A percentile compares a stretch with the other conserved stretches of the same genome.
phyloP scores from a whole-genome alignment of 164 flowering plant species.

The Dillenia suffruticosa region DNA sequence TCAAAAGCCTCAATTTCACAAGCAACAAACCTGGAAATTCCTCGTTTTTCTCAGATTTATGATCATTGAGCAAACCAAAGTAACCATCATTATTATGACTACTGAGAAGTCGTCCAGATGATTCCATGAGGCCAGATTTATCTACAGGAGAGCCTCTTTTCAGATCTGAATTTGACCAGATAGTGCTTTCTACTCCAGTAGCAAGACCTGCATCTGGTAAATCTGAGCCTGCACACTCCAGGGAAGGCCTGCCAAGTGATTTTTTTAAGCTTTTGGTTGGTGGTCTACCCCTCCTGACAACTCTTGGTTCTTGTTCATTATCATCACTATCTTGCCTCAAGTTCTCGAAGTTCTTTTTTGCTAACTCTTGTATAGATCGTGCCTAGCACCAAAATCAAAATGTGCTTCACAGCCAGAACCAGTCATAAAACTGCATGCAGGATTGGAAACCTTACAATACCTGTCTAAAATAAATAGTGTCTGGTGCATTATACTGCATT shows the following conservation, averaged over 20 bases:
- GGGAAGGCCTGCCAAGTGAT: conserved; percentile 29
- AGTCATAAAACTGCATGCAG: neutral
- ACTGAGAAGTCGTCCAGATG: conserved; percentile 21
- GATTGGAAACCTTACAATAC: conserved; percentile 21
- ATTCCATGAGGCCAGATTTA: conserved; percentile 26
- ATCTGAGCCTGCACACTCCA: conserved; percentile 50
- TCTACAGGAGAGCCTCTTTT: conserved; percentile 34
- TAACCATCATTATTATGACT: conserved; percentile 28
- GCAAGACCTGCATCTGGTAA: conserved; percentile 59
- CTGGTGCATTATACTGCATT: conserved; percentile 87
- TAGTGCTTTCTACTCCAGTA: conserved; percentile 35
- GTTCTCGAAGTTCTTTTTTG: conserved; percentile 37
- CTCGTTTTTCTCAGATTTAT: conserved; percentile 34
- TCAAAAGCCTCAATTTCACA: neutral
- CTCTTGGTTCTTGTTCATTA: conserved; percentile 34
- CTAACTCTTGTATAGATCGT: conserved; percentile 44
- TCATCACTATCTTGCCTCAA: conserved; percentile 39
- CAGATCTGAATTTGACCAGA: conserved; percentile 26
- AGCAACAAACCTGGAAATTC: conserved; percentile 41
- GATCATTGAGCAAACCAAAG: conserved; percentile 30
- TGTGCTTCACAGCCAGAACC: no score
- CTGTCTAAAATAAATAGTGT: conserved; percentile 89
- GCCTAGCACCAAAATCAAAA: conserved; percentile 24
- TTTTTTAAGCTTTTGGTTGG: conserved; percentile 49
- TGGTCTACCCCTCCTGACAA: conserved; percentile 62